Evolutionary conservation across 1,284 basidiomycete genomes (phyloP).

Genomic region (Irpex rosettiformis): DNA sequence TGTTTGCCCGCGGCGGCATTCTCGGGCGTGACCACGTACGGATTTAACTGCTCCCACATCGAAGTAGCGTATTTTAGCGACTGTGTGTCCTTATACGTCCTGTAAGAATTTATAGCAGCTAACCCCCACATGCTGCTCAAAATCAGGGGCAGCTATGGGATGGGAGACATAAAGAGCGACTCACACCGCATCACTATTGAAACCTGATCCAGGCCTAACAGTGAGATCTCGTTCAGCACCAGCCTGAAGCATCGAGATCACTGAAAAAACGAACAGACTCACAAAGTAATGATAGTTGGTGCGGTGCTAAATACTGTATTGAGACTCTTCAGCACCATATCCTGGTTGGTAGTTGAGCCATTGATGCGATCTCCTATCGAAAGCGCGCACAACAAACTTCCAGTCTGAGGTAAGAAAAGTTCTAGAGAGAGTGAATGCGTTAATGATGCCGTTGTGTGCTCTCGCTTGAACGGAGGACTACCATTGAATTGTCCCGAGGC

Average conservation of each 20-base stretch:
- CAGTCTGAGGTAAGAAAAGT: neutral
- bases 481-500: neutral
- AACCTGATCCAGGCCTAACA: too few relatives aligned
- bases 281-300: neutral
- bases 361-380: neutral
- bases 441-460: neutral
- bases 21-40: neutral
- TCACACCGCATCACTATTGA: neutral
- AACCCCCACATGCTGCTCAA: neutral
- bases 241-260: neutral
- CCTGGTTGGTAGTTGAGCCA: neutral
- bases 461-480: neutral
- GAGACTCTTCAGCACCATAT: neutral
- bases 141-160: neutral
- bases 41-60: neutral
- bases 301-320: neutral
- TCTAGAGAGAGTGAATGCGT: neutral
- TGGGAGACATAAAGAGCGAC: neutral
- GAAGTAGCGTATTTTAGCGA: neutral
- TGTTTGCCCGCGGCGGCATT: neutral
- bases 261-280: neutral
- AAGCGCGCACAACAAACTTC: neutral
- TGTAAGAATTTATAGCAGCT: conserved; percentile 1
- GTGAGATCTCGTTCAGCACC: too few relatives aligned
- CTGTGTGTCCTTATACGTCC: neutral